Base-by-base conservation (phyloP, 257 asterid species). In the Anisodus tanguticus region DNA sequence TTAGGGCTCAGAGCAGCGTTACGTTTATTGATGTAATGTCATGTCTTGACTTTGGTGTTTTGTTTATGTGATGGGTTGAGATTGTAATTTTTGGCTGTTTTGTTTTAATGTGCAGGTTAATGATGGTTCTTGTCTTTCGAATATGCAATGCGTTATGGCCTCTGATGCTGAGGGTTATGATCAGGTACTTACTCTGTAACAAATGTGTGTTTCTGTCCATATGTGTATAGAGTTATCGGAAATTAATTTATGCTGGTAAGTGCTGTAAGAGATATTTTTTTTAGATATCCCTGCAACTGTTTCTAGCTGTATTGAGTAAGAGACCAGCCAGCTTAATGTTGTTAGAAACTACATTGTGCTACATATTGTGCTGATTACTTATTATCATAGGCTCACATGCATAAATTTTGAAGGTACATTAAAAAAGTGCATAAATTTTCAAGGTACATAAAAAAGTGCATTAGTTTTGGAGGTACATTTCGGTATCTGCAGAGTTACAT, bases 111-210 rank as follows among this genome's bases (percentile, higher is more conserved):
- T 85, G 78, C 86, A 96, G 99, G 94, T 96, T 76, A 96, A 96
- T 81, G 99, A 97, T 89, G 99, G 99, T 45, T 97, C 99, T 22
- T 95, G 99, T 87, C 95, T 95, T 83, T 95, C 98, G 0, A 96
- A 92, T 86, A 92, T 96, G 98, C 99, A 96, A 94, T 96, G 99
- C 57, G 98, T 95, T 53, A 86, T 97, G 92, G 89, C 88, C 81
- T 89, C 97, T 41, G 98, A 95, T 80, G 91, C 97, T 0, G 95
- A 93, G 67, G 98, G 98, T 58, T 95, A 93, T 87, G 97, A 93
- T 90, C 97, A 93, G 98, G 99, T 96, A 88, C 63, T 9, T 3
- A 63, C 53, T 22, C 8, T 77, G 51, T 37, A 13, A 79, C 62
- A 9, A 63, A 9, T 63, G 26, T 16, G 8, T 57, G 8, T 13